A percentile compares a stretch with the other conserved stretches of the same genome.
These are phyloP conservation scores for Xylaria sp. DNA, from an alignment of 2,329 filamentous ascomycete species.

Conservation along the genomic window DNA sequence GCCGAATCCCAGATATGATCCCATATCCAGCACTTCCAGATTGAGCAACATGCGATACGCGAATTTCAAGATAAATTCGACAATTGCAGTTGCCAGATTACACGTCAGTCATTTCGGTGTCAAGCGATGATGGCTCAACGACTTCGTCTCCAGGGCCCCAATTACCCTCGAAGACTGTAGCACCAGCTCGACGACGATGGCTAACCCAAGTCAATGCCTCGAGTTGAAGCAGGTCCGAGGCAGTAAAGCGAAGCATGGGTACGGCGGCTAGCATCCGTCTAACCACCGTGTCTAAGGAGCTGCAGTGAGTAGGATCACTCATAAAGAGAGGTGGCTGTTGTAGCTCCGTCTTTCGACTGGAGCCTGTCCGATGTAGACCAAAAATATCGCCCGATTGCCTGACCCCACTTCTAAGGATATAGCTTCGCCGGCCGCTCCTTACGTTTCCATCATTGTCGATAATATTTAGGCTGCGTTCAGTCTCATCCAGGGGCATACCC, in stretches of 20 bases:
- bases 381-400: constrained; percentile 57
- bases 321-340: constrained; percentile 85
- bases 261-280: constrained; percentile 87
- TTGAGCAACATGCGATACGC: constrained; percentile 46
- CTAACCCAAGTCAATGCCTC: constrained; percentile 85
- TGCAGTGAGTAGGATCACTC: constrained; percentile 76
- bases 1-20: constrained; percentile 43
- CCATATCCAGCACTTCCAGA: constrained; percentile 48
- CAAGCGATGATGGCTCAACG: constrained; percentile 53
- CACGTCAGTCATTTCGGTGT: constrained; percentile 71
- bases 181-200: constrained; percentile 80
- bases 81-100: constrained; percentile 49
- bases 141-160: constrained; percentile 81
- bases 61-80: constrained; percentile 41
- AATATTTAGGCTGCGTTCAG: constrained; percentile 52
- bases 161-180: constrained; percentile 95
- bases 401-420: constrained; percentile 43
- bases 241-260: constrained; percentile 76
- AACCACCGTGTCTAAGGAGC: constrained; percentile 86
- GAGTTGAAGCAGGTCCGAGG: constrained; percentile 77
- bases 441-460: constrained; percentile 46
- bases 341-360: constrained; percentile 61
- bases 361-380: constrained; percentile 59
- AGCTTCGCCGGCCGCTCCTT: constrained; percentile 41
- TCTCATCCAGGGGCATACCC: constrained; percentile 70